These are phyloP conservation scores for Prunus fruticosa DNA, from an alignment of 306 rosid species.

Conservation along the genomic window DNA sequence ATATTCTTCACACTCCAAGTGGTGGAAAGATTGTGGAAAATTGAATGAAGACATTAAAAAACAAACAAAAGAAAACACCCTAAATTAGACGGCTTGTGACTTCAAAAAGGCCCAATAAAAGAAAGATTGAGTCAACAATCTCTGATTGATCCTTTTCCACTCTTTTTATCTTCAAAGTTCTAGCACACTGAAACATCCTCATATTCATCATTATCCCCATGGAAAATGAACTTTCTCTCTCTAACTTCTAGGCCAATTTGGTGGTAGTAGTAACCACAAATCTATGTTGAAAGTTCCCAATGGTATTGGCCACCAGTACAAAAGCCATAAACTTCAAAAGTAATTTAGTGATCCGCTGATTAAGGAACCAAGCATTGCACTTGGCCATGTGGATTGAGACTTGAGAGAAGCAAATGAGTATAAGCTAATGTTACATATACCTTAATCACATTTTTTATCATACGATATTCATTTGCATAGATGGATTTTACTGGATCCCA, in stretches of 20 bases:
- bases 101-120: slow-evolving; percentile 28
- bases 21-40: slow-evolving; percentile 30
- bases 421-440: too few relatives aligned
- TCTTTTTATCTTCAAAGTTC: slow-evolving; percentile 27
- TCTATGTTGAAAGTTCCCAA: neutral
- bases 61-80: slow-evolving; percentile 22
- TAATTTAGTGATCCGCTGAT: neutral
- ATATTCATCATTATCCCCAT: slow-evolving; percentile 34
- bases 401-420: neutral
- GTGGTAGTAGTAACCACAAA: neutral
- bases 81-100: slow-evolving; percentile 35
- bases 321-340: neutral
- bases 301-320: neutral
- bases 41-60: slow-evolving; percentile 17
- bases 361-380: neutral
- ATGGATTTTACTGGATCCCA: too few relatives aligned
- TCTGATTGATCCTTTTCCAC: slow-evolving; percentile 31
- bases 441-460: too few relatives aligned
- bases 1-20: slow-evolving; percentile 34
- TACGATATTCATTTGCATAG: too few relatives aligned
- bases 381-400: neutral
- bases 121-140: slow-evolving; percentile 41
- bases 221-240: slow-evolving; percentile 17
- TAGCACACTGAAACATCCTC: slow-evolving; percentile 23
- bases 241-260: neutral